Base-by-base conservation (phyloP, 331 rosid genomes). In the Rosa hybrid region DNA sequence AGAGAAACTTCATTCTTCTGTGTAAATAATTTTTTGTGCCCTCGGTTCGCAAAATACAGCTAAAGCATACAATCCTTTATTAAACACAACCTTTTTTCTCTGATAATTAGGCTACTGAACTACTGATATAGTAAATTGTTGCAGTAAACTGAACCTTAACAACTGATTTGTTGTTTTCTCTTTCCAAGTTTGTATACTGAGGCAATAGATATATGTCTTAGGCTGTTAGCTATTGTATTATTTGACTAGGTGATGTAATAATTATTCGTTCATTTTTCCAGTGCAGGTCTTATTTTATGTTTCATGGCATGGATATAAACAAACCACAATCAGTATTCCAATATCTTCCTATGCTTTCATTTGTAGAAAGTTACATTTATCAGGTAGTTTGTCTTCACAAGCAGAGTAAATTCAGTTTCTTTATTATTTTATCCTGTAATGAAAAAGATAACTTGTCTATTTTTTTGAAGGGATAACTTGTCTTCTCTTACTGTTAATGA, bases 271-370 rank as follows among this genome's bases (percentile, higher is more conserved):
- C 41, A 72, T 82, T 63, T 82, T 76, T 86, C 68, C 97, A 95
- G 99, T 93, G 92, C 94, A 95, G 97, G 84, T 95, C 99, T 73
- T 95, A 95, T 85, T 92, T 93, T 80, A 91, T 95, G 97, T 95
- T 95, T 82, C 99, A 95, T 81, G 96, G 92, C 50, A 84, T 95
- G 94, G 94, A 93, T 78, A 89, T 85, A 25, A 88, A 83, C 88
- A 78, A 86, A 79, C 92, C 94, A 72, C 90, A 85, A 38, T 84
- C 84, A 72, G 68, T 93, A 75, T 93, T 95, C 90, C 91, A 89
- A 85, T 84, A 91, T 81, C 82, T 95, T 6, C 94, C 98, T 45
- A 51, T 90, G 73, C 94, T 95, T 84, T 90, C 98, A 50, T 95
- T 95, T 89, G 86, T 94, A 6, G 98, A 94, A 85, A 92, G 96